These are phyloP conservation scores for Apiotrichum gamsii DNA, from an alignment of 1,284 basidiomycete genomes.

Conservation along the genomic window DNA sequence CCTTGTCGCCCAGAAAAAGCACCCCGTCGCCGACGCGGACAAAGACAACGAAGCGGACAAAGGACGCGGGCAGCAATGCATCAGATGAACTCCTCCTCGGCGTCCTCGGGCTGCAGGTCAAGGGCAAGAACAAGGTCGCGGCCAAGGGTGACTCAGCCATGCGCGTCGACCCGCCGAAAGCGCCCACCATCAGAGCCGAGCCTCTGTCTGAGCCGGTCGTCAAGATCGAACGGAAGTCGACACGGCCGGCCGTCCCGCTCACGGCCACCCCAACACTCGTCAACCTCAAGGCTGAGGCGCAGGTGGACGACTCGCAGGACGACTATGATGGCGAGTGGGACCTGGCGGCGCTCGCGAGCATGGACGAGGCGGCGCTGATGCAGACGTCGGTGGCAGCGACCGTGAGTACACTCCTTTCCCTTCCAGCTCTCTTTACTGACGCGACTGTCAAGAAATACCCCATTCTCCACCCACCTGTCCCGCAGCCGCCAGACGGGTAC, in stretches of 20 bases:
- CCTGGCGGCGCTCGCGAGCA: conserved; percentile 27
- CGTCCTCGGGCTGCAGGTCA: too few relatives aligned
- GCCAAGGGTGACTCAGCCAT: too few relatives aligned
- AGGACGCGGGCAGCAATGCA: too few relatives aligned
- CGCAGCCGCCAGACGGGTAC: conserved; percentile 25
- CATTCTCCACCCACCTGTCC: conserved; percentile 30
- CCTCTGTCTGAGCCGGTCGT: too few relatives aligned
- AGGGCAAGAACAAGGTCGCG: too few relatives aligned
- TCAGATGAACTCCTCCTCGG: too few relatives aligned
- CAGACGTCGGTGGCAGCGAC: conserved; percentile 2
- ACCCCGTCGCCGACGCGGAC: background rate
- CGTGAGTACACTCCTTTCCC: conserved; percentile 9
- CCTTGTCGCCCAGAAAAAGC: conserved; percentile 10
- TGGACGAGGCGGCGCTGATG: conserved; percentile 28
- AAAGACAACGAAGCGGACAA: background rate
- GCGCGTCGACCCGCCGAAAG: background rate
- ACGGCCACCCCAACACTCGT: background rate
- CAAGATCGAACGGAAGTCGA: too few relatives aligned
- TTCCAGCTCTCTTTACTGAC: conserved; percentile 5
- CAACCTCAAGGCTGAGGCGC: background rate
- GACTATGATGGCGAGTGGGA: conserved; percentile 38
- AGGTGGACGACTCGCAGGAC: too few relatives aligned
- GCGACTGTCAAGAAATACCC: conserved; percentile 33
- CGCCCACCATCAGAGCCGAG: background rate
- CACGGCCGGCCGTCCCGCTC: background rate